A percentile compares a stretch with the other conserved stretches of the same genome.
Evolutionary conservation across 1,284 basidiomycete genomes (phyloP).

Genomic region (Chiua sp.): DNA sequence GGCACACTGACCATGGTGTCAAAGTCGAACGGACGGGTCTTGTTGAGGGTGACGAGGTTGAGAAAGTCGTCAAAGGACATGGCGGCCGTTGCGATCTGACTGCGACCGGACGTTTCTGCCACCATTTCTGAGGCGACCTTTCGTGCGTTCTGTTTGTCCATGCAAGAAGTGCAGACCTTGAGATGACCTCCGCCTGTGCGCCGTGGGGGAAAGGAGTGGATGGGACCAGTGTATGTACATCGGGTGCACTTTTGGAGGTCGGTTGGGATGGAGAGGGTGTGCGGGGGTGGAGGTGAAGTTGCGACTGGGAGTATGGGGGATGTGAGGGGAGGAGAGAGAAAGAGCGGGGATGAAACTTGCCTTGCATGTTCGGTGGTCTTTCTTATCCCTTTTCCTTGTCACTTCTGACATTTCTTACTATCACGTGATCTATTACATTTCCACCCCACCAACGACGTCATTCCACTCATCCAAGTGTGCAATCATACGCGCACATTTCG

Average conservation of each 20-base stretch:
- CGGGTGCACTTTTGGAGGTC: constrained; percentile 37
- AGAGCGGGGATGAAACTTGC: constrained; percentile 20
- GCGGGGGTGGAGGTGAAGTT: constrained; percentile 25
- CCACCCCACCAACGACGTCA: constrained; percentile 45
- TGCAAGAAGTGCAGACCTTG: constrained; percentile 37
- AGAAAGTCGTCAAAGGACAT: constrained; percentile 40
- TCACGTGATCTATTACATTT: constrained; percentile 19
- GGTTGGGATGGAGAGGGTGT: constrained; percentile 26
- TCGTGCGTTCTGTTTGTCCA: constrained; percentile 40
- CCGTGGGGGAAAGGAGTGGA: constrained; percentile 32
- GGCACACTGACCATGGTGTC: constrained; percentile 40
- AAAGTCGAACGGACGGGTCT: constrained; percentile 37
- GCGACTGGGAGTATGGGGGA: constrained; percentile 11
- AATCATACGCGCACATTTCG: constrained; percentile 46
- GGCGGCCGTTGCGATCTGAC: constrained; percentile 40
- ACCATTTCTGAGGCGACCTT: constrained; percentile 37
- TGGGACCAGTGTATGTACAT: constrained; percentile 36
- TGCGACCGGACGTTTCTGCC: constrained; percentile 35
- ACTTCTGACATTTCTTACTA: not conserved
- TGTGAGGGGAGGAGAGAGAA: not conserved
- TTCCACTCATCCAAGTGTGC: constrained; percentile 50
- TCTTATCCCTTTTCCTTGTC: constrained; percentile 10
- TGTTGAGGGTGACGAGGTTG: constrained; percentile 37
- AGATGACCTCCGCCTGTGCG: constrained; percentile 35
- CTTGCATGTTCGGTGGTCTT: constrained; percentile 24